Conservation (phyloP, 495 filamentous ascomycete genomes). For the Hypoxylon fuscum region DNA sequence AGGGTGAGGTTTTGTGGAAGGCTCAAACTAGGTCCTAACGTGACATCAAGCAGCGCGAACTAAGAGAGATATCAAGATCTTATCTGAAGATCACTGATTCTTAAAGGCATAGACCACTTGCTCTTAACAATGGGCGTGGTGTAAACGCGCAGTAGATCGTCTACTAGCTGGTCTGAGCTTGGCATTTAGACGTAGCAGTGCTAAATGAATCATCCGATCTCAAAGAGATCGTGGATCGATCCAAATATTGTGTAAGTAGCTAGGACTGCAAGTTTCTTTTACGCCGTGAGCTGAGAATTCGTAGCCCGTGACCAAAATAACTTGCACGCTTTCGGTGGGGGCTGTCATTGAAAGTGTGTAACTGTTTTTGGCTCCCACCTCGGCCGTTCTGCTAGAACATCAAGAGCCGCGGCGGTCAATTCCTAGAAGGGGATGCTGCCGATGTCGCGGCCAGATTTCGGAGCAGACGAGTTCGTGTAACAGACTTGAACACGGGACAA, state of each 20-base stretch:
- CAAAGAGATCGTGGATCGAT: slow-evolving; percentile 7
- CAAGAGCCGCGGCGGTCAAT: too few relatives aligned
- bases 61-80: slow-evolving; percentile 8
- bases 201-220: slow-evolving; percentile 23
- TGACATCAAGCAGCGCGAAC: slow-evolving; percentile 19
- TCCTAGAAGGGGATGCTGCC: too few relatives aligned
- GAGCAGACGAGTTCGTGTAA: slow-evolving; percentile 17
- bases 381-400: too few relatives aligned
- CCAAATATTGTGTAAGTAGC: slow-evolving; percentile 12
- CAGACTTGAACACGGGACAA: neutral
- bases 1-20: slow-evolving; percentile 2
- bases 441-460: slow-evolving; percentile 10
- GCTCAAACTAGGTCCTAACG: slow-evolving; percentile 5
- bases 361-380: too few relatives aligned
- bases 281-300: too few relatives aligned
- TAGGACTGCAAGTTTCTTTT: too few relatives aligned
- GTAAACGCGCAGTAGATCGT: slow-evolving; percentile 16
- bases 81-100: slow-evolving; percentile 19
- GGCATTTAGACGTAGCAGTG: slow-evolving; percentile 4
- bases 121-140: slow-evolving; percentile 5
- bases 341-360: too few relatives aligned
- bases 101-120: slow-evolving; percentile 9
- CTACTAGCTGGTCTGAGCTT: slow-evolving; percentile 12
- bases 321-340: too few relatives aligned
- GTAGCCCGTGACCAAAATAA: too few relatives aligned